Conservation (phyloP, 495 filamentous ascomycete species). For the Penicillium verhagenii region DNA sequence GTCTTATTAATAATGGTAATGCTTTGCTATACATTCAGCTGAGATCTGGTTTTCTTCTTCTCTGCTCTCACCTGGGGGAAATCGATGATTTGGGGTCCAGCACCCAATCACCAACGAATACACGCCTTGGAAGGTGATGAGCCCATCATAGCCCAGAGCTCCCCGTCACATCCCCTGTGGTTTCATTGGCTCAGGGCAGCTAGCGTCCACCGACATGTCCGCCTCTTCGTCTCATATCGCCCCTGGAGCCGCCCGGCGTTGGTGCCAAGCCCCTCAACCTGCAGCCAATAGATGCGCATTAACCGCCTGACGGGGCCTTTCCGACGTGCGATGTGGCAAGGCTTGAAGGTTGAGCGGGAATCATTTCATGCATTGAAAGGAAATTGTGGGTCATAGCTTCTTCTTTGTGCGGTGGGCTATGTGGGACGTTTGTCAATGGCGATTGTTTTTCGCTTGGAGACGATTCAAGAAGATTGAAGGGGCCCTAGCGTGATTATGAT, state of each 20-base stretch:
- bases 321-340: not conserved
- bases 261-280: conserved; percentile 16
- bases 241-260: conserved; percentile 25
- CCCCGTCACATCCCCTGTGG: conserved; percentile 21
- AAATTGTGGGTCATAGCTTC: not conserved
- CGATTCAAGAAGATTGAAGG: not conserved
- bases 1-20: not conserved
- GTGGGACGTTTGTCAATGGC: not conserved
- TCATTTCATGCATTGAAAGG: not conserved
- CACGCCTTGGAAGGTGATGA: not conserved
- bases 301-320: conserved; percentile 1
- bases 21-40: not conserved
- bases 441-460: not conserved
- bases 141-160: conserved; percentile 4
- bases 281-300: conserved; percentile 2
- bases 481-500: conserved; percentile 15
- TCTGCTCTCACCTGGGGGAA: not conserved
- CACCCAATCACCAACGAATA: conserved; percentile 5
- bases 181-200: conserved; percentile 21
- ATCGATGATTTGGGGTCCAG: not conserved
- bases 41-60: not conserved
- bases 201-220: conserved; percentile 14
- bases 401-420: not conserved
- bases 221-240: conserved; percentile 20
- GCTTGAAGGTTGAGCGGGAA: not conserved